A percentile compares a stretch with the other conserved stretches of the same genome.
Evolutionary conservation across 1,284 basidiomycete genomes (phyloP).

Genomic region (Macrocystidia cucumis): DNA sequence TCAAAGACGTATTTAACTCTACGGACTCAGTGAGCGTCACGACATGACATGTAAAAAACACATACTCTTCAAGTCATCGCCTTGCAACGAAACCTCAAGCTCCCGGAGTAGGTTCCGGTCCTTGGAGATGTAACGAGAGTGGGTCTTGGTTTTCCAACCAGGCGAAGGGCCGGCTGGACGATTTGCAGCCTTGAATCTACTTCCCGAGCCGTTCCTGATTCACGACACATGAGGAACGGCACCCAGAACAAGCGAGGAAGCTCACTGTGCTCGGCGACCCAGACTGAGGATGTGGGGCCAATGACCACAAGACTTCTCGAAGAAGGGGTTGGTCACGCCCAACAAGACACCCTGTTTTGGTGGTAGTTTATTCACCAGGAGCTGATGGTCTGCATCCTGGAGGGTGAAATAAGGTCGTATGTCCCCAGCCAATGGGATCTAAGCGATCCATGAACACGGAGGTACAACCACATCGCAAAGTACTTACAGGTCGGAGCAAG

Average conservation of each 20-base stretch:
- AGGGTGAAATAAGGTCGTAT: conserved; percentile 94
- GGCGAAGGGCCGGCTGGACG: conserved; percentile 45
- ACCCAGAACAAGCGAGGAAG: conserved; percentile 6
- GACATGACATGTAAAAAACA: no score
- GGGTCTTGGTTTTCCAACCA: conserved; percentile 72
- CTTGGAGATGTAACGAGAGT: conserved; percentile 84
- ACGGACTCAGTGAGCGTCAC: no score
- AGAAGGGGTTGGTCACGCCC: conserved; percentile 94
- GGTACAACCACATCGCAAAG: background rate
- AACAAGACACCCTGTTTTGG: conserved; percentile 82
- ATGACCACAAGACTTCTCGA: conserved; percentile 81
- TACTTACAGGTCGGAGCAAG: conserved; percentile 72
- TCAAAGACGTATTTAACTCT: conserved; percentile 60
- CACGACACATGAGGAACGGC: conserved; percentile 4
- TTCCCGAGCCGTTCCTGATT: conserved; percentile 8
- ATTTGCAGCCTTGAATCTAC: conserved; percentile 12
- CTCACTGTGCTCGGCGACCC: conserved; percentile 38
- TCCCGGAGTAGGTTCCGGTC: conserved; percentile 68
- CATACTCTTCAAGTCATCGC: conserved; percentile 46
- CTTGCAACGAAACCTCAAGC: conserved; percentile 50
- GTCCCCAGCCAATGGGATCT: conserved; percentile 84
- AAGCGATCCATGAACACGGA: conserved; percentile 3
- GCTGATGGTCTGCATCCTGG: conserved; percentile 80
- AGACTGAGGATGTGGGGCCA: conserved; percentile 88
- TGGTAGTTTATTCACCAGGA: conserved; percentile 75